These are phyloP conservation scores for Colletotrichum graminicola DNA, from an alignment of 2,329 filamentous ascomycete species.

Conservation along the genomic window DNA sequence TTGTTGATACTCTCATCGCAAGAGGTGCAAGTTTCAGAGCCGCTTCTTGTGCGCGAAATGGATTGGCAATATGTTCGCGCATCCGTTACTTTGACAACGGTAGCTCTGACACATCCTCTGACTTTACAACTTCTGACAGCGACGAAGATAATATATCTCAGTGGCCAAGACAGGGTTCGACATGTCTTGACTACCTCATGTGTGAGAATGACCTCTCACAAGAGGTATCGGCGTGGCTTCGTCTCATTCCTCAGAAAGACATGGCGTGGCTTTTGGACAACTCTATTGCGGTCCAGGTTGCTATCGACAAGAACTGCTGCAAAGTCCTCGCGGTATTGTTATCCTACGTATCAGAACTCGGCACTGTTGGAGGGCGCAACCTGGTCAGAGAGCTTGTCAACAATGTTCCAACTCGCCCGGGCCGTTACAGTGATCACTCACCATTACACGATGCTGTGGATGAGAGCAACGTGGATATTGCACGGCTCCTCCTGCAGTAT, in stretches of 20 bases:
- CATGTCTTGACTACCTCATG: constrained; percentile 17
- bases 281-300: constrained; percentile 6
- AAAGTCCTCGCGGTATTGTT: background rate
- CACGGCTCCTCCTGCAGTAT: background rate
- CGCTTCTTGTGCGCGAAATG: background rate
- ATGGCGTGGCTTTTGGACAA: constrained; percentile 21
- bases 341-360: background rate
- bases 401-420: background rate
- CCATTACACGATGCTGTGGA: constrained; percentile 4
- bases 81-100: background rate
- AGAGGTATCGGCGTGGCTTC: background rate
- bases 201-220: background rate
- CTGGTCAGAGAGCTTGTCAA: constrained; percentile 4
- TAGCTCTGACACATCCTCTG: background rate
- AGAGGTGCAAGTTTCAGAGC: constrained; percentile 19
- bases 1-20: constrained; percentile 8
- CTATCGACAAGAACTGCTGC: background rate
- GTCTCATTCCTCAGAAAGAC: background rate
- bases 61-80: background rate
- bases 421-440: background rate
- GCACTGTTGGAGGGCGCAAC: background rate
- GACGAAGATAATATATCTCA: background rate
- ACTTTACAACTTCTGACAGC: background rate
- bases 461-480: background rate
- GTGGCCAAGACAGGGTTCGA: constrained; percentile 1